Evolutionary conservation across 1,284 basidiomycete species (phyloP), one percentile per base, ranked within the genome.

Genomic region (Lignosus rhinocerotis): DNA sequence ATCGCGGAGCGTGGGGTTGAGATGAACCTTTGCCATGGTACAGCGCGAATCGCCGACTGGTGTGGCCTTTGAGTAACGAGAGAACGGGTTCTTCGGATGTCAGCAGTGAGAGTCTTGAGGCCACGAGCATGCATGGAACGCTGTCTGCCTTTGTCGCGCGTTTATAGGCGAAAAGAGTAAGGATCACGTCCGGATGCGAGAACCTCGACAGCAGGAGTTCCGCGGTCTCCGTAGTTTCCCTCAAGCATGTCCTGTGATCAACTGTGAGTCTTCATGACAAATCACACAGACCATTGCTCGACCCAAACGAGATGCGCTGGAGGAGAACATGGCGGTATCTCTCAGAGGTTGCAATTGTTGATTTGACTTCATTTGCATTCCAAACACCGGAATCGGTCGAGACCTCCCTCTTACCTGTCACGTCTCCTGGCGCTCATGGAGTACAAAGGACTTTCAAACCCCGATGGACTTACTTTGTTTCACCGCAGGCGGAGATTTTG

Each of bases 171-270:
- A 30, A 44, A 17, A 44, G 19, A 19, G 41, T 31, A n/a, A 14
- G 17, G 46, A 47, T 32, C 30, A 39, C 19, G 16, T 43, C 53
- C n/a, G 32, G n/a, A 53, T 53, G 56, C 58, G 58, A 58, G 57
- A 63, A 58, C 51, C 32, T 56, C 21, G 46, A 39, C 17, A 48
- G 44, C 51, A 50, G 62, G 62, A 51, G 62, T 61, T 47, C 62
- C 57, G 52, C 51, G 38, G 30, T 58, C 62, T 61, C 62, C 62
- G 62, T 42, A 44, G 33, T 45, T 55, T 51, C 62, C 51, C 49
- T 56, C 59, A 51, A 25, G 34, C 38, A 43, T 53, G 62, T 61
- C 62, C 50, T 59, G 59, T 59, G 62, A 59, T 59, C 62, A 60
- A 21, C 42, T 19, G 41, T 32, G 38, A 49, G 48, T 32, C 50